Conservation (phyloP, 2,329 filamentous ascomycete genomes). For the Xylaria digitata region DNA sequence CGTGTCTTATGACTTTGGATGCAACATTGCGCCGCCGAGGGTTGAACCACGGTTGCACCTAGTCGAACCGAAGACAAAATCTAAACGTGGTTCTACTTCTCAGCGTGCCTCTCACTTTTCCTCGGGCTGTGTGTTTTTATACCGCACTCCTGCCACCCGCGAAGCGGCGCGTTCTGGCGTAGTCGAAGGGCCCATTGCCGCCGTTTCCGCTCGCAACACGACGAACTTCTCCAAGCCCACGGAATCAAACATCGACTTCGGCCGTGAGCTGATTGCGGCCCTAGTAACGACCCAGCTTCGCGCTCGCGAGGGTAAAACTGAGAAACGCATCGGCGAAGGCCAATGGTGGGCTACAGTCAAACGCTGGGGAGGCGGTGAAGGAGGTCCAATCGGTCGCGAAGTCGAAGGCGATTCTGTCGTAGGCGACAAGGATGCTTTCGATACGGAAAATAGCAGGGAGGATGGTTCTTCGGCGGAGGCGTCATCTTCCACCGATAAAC, state of each 20-base stretch:
- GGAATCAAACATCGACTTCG: slow-evolving; percentile 72
- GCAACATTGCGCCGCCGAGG: slow-evolving; percentile 67
- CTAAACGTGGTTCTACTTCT: slow-evolving; percentile 43
- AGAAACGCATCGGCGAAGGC: slow-evolving; percentile 67
- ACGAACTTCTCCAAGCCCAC: slow-evolving; percentile 61
- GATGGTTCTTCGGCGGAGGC: slow-evolving; percentile 3
- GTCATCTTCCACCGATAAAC: slow-evolving; percentile 7
- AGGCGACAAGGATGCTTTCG: slow-evolving; percentile 58
- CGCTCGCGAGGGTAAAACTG: slow-evolving; percentile 65
- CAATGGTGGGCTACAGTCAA: slow-evolving; percentile 71
- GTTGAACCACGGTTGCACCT: slow-evolving; percentile 70
- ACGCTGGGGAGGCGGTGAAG: slow-evolving; percentile 72
- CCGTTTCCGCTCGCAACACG: slow-evolving; percentile 67
- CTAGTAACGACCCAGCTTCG: slow-evolving; percentile 73
- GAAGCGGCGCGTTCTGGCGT: slow-evolving; percentile 69
- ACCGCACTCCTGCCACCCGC: slow-evolving; percentile 69
- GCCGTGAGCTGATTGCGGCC: slow-evolving; percentile 69
- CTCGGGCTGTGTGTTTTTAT: slow-evolving; percentile 69
- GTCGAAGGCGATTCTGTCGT: slow-evolving; percentile 59
- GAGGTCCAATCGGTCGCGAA: slow-evolving; percentile 72
- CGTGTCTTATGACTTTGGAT: slow-evolving; percentile 73
- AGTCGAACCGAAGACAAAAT: slow-evolving; percentile 45
- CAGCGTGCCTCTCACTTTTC: slow-evolving; percentile 64
- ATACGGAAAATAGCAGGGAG: slow-evolving; percentile 8
- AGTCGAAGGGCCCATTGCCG: slow-evolving; percentile 71